phyloP scores from a whole-genome alignment of 2,329 filamentous ascomycete species.

The Calonectria montana region DNA sequence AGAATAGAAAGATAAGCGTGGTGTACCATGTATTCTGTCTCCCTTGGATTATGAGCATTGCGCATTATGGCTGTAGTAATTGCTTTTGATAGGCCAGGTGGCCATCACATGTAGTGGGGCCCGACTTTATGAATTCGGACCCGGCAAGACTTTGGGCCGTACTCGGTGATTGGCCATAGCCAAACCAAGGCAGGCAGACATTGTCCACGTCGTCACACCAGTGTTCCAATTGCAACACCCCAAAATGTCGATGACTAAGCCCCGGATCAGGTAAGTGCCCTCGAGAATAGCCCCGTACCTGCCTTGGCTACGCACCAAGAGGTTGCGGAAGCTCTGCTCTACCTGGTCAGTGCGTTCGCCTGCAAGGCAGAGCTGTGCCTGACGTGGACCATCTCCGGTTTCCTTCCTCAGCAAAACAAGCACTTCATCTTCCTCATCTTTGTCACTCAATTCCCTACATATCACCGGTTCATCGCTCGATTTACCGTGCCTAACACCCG shows the following conservation, averaged over 20 bases:
- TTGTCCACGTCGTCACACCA: constrained; percentile 15
- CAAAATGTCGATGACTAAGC: constrained; percentile 24
- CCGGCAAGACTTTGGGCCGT: not conserved
- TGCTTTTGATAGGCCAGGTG: not conserved
- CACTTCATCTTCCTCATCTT: constrained; percentile 31
- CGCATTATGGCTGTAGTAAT: not conserved
- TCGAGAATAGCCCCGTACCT: constrained; percentile 20
- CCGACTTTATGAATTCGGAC: not conserved
- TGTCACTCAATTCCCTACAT: constrained; percentile 27
- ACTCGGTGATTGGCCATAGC: not conserved
- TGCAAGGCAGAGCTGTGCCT: constrained; percentile 56
- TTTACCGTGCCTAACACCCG: constrained; percentile 4
- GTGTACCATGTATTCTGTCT: too few species aligned
- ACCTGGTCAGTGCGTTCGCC: constrained; percentile 41
- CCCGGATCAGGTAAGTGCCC: constrained; percentile 34
- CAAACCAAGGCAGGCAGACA: constrained; percentile 12
- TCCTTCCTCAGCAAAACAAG: constrained; percentile 45
- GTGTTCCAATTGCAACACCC: constrained; percentile 7
- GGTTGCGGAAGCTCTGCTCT: constrained; percentile 27
- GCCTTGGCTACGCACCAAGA: constrained; percentile 22
- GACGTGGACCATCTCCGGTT: constrained; percentile 57
- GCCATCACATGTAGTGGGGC: not conserved
- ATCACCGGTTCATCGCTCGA: constrained; percentile 22
- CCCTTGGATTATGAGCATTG: not conserved
- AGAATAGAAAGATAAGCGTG: too few species aligned